These are phyloP conservation scores for Talaromyces wortmannii DNA, from an alignment of 495 filamentous ascomycete genomes.

Conservation along the genomic window DNA sequence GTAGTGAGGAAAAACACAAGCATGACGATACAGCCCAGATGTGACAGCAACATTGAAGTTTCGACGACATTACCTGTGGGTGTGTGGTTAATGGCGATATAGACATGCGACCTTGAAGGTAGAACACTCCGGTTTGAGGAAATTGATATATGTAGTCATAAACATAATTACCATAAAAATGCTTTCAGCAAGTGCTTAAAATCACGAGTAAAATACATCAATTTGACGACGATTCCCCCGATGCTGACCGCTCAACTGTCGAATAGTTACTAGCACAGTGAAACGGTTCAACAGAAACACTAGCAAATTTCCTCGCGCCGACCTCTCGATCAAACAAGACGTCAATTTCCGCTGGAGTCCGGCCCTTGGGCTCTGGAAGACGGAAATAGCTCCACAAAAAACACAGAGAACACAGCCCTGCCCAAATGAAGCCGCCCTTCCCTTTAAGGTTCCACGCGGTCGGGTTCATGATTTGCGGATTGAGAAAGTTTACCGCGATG, in stretches of 20 bases:
- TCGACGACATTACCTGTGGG: no score
- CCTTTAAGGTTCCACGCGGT: constrained; percentile 62
- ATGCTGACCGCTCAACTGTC: neutral
- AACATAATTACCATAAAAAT: no score
- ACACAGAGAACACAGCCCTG: constrained; percentile 53
- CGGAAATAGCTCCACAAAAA: constrained; percentile 61
- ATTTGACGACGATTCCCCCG: neutral
- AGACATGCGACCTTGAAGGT: no score
- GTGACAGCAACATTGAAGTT: no score
- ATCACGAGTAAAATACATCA: no score
- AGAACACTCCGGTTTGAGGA: no score
- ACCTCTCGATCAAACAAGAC: constrained; percentile 48
- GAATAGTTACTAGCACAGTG: neutral
- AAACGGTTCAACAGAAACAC: neutral
- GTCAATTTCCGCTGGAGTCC: constrained; percentile 59
- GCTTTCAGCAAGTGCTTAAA: no score
- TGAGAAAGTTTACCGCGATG: constrained; percentile 58
- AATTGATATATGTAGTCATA: no score
- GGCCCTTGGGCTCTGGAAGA: constrained; percentile 57
- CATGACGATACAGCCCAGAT: no score
- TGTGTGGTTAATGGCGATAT: no score
- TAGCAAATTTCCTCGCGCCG: constrained; percentile 49
- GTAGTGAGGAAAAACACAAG: no score
- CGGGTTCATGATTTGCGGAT: constrained; percentile 58
- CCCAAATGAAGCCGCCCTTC: constrained; percentile 64